Conservation (phyloP, 208 protist species). For the Paratrypanosoma confusum region DNA sequence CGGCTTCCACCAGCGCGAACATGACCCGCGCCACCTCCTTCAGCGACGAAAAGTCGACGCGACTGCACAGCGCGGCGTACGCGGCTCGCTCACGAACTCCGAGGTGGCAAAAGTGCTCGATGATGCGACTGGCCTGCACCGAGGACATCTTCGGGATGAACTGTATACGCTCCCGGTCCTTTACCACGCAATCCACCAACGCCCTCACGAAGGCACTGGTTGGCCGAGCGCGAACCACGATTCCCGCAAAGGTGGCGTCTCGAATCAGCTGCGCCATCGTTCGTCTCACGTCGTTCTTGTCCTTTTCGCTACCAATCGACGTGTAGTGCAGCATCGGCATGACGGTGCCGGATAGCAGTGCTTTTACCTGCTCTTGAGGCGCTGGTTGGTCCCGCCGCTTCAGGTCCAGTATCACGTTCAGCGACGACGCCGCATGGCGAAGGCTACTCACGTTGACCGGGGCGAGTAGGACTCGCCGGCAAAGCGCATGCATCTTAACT, state of each 20-base stretch:
- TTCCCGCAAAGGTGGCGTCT: conserved; percentile 61
- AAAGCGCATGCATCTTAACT: no score
- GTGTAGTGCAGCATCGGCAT: conserved; percentile 58
- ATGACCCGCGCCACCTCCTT: conserved; percentile 55
- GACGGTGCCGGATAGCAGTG: conserved; percentile 43
- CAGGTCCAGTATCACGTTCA: conserved; percentile 55
- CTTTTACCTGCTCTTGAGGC: conserved; percentile 28
- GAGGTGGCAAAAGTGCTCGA: conserved; percentile 45
- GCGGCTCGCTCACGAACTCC: conserved; percentile 45
- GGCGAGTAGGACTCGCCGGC: no score
- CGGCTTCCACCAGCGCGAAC: conserved; percentile 50
- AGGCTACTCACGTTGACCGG: no score
- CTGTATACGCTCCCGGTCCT: conserved; percentile 60
- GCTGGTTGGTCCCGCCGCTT: conserved; percentile 11
- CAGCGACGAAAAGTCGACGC: conserved; percentile 47
- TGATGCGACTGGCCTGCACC: conserved; percentile 61
- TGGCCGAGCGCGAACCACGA: conserved; percentile 38
- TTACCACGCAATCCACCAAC: conserved; percentile 45
- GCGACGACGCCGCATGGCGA: no score
- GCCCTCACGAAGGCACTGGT: conserved; percentile 33
- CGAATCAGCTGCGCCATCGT: conserved; percentile 55
- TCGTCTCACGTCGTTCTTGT: conserved; percentile 30
- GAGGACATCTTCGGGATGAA: conserved; percentile 68
- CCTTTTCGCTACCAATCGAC: conserved; percentile 38
- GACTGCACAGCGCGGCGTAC: conserved; percentile 35